Base-by-base conservation (phyloP, 768 basidiomycete species). In the Russula virescens region DNA sequence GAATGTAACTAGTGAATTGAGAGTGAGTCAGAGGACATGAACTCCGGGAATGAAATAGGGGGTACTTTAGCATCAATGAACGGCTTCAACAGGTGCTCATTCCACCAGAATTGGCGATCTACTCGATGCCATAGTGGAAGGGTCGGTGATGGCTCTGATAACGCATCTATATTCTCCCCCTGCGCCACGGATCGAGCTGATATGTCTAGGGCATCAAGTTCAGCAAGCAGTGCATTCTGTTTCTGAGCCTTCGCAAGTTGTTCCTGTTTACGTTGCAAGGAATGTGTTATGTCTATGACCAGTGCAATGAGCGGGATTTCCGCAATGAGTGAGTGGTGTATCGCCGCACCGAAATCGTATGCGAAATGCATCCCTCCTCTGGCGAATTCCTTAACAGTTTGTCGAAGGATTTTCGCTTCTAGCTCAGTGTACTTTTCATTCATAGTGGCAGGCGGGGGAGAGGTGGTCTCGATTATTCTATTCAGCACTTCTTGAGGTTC, bases 51-150 rank as follows among this genome's bases (percentile, higher is more conserved):
- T 47, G 56, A 57, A 42, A 19, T 38, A 83, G 55, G 16, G 19
- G 2, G 61, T 75, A 94, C 93, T 23, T 94, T 94, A 49, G 87
- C 87, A 64, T 98, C 92, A 43, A 93, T 77, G 66, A 99, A 88
- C 2, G 91, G 87, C 66, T 88, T 88, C 28, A 83, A 80, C 61
- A 98, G 80, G 80, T 85, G 86, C 69, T 94, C 91, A 70, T 98
- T 99, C 93, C 94, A 98, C 90, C 94, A 98, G 72, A 92, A 98
- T 47, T 89, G 87, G 51, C 82, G 81, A 68, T 98, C 92, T 0
- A 94, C 91, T 14, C 94, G 79, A 28, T 94, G 81, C 94, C 96
- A 98, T 4, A 98, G 79, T 0, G 97, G 95, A 16, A 95, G 79
- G 0, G 83, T 84, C 0, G 87, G 77, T 63, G 83, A 80, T 0